A percentile compares a stretch with the other conserved stretches of the same genome.
phyloP scores from a whole-genome alignment of 129 eudicot genomes.

The Heracleum sosnowskyi region DNA sequence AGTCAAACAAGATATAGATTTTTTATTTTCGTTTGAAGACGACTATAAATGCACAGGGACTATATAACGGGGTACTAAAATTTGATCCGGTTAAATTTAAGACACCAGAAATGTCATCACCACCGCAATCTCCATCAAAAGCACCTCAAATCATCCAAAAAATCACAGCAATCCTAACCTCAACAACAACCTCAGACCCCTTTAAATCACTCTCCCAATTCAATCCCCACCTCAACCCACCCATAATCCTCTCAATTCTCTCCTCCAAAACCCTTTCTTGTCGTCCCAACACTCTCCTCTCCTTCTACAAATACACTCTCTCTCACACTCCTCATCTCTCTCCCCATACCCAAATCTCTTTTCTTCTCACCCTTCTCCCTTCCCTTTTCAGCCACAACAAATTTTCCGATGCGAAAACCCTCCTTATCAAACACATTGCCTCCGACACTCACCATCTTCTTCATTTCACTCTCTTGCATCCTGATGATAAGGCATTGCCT shows the following conservation, averaged over 20 bases:
- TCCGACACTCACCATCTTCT: conserved; percentile 43
- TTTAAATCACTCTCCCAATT: conserved; percentile 27
- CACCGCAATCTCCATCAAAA: background rate
- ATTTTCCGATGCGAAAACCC: conserved; percentile 61
- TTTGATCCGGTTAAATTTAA: no score
- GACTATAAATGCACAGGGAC: no score
- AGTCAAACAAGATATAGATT: no score
- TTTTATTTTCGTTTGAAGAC: no score
- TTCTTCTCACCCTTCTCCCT: conserved; percentile 50
- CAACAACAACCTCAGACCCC: conserved; percentile 9
- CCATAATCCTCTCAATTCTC: conserved; percentile 39
- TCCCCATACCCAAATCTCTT: conserved; percentile 21
- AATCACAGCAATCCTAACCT: conserved; percentile 31
- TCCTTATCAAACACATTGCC: conserved; percentile 43
- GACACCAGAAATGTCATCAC: background rate
- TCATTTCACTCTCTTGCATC: conserved; percentile 50
- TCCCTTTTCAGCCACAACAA: conserved; percentile 58
- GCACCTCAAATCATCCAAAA: conserved; percentile 21
- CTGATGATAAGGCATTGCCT: conserved; percentile 29
- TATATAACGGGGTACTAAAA: no score
- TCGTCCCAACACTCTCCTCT: conserved; percentile 41
- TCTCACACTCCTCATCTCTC: conserved; percentile 15
- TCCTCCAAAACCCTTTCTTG: conserved; percentile 49
- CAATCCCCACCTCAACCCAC: conserved; percentile 51
- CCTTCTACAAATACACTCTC: conserved; percentile 39